These are phyloP conservation scores for Zoysia japonica DNA, from an alignment of 176 grass and related monocot genomes.

Conservation along the genomic window DNA sequence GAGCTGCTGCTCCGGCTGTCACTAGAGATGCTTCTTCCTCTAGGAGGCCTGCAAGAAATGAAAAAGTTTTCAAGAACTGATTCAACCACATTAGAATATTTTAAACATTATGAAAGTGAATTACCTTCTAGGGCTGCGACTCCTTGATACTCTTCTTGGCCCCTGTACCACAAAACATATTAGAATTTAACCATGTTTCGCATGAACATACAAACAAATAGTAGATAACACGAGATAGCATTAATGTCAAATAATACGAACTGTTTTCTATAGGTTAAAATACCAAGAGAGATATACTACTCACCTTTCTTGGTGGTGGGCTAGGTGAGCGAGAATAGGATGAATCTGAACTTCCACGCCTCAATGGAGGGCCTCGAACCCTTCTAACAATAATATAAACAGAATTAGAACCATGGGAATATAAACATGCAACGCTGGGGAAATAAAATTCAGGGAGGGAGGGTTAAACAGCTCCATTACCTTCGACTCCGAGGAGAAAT, in stretches of 20 bases:
- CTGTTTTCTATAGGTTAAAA: neutral
- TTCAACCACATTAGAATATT: neutral
- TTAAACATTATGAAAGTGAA: neutral
- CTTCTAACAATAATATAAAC: slow-evolving; percentile 38
- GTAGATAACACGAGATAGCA: neutral
- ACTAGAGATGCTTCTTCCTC: slow-evolving; percentile 85
- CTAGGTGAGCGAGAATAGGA: slow-evolving; percentile 88
- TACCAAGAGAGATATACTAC: neutral
- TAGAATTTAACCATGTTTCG: neutral
- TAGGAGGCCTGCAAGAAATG: slow-evolving; percentile 55
- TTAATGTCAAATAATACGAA: neutral
- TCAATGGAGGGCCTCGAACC: slow-evolving; percentile 73
- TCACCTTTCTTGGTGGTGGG: slow-evolving; percentile 61
- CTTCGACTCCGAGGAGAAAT: slow-evolving; percentile 91
- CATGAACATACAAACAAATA: neutral
- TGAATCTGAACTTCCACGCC: slow-evolving; percentile 88
- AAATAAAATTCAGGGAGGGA: neutral
- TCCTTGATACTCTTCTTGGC: slow-evolving; percentile 81
- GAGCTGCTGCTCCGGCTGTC: slow-evolving; percentile 82
- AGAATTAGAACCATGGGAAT: slow-evolving; percentile 15
- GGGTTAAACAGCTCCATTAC: slow-evolving; percentile 37
- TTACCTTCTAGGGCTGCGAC: slow-evolving; percentile 92
- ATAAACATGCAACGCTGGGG: neutral
- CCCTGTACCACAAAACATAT: slow-evolving; percentile 47
- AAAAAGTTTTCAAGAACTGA: neutral